Evolutionary conservation across 164 flowering plant genomes (phyloP), one percentile per base, ranked within the genome.

Genomic region (Liquidambar formosana): DNA sequence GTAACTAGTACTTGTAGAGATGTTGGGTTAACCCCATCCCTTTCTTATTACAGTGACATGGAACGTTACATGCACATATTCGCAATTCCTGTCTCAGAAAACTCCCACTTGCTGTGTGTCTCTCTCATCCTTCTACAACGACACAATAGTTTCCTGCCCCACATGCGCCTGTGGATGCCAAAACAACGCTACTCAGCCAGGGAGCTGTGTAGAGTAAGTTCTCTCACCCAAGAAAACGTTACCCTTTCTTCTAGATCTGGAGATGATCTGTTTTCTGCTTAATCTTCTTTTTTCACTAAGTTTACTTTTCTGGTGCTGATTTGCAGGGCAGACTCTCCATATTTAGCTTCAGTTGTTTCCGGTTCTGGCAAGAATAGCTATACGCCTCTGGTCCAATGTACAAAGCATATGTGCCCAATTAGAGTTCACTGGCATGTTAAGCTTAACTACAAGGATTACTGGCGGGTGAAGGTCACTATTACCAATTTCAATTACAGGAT

Each of bases 61-160:
- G 97, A 90, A 92, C 33, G 84, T 86, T 64, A 86, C 94, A 5
- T 90, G 97, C 81, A 89, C 86, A 10, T 93, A 89, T 62, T 93
- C 97, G 4, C 97, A 92, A 62, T 90, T 92, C 72, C 80, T 89
- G 68, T 81, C 96, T 61, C 86, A 79, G 71, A 92, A 79, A 69
- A 81, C 90, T n/a, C 97, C 94, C 0, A 79, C 90, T 15, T 92
- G 97, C 62, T 92, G 97, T 70, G 97, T 92, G 61, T 92, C 97
- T 0, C 83, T 92, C 44, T 90, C 96, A 12, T 87, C 97, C 25
- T 92, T 92, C 78, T 92, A 92, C 79, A 88, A 87, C 45, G 73
- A 84, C 19, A 87, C 93, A 19, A 84, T 92, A 53, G 90, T 86
- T 3, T 81, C 91, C 15, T 92, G 97, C 74, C 94, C 94, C 3